These are phyloP conservation scores for Phyllosticta citribraziliensis DNA, from an alignment of 2,329 filamentous ascomycete genomes.

Conservation along the genomic window DNA sequence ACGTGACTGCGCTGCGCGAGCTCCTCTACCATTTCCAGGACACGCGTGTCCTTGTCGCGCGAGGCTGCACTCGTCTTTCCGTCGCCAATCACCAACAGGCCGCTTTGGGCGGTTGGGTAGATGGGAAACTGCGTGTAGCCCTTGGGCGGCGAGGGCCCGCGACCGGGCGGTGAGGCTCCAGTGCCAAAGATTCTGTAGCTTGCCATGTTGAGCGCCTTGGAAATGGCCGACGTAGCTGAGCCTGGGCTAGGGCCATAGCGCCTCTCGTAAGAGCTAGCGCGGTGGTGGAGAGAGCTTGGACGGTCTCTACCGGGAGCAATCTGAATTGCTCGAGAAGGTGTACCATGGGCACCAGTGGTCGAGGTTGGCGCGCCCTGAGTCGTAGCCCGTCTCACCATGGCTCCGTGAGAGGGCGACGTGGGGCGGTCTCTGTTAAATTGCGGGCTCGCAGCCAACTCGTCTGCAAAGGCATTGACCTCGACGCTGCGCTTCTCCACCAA, in stretches of 20 bases:
- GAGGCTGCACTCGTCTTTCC: slow-evolving; percentile 43
- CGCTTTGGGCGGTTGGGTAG: slow-evolving; percentile 62
- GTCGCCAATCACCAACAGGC: slow-evolving; percentile 54
- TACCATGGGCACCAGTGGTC: slow-evolving; percentile 57
- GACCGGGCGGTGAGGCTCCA: slow-evolving; percentile 53
- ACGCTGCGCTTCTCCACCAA: slow-evolving; percentile 91
- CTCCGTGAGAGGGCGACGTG: slow-evolving; percentile 47
- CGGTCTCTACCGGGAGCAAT: slow-evolving; percentile 57
- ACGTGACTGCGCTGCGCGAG: slow-evolving; percentile 89
- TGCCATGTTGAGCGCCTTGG: slow-evolving; percentile 89
- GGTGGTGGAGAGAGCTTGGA: slow-evolving; percentile 54
- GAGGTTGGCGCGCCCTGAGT: slow-evolving; percentile 64
- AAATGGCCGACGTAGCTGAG: slow-evolving; percentile 83
- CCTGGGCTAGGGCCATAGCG: slow-evolving; percentile 62
- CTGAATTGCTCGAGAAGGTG: slow-evolving; percentile 64
- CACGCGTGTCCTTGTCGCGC: slow-evolving; percentile 68
- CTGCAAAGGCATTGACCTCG: slow-evolving; percentile 93
- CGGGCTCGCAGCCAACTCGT: slow-evolving; percentile 82
- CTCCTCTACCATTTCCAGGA: slow-evolving; percentile 78
- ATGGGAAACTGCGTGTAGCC: slow-evolving; percentile 74
- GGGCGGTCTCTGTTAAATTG: slow-evolving; percentile 39
- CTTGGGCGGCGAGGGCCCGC: slow-evolving; percentile 61
- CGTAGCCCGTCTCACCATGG: slow-evolving; percentile 65
- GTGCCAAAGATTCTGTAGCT: slow-evolving; percentile 67
- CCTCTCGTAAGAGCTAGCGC: slow-evolving; percentile 72